Conservation (phyloP, 2,329 filamentous ascomycete species). For the Sporothrix schenckii region DNA sequence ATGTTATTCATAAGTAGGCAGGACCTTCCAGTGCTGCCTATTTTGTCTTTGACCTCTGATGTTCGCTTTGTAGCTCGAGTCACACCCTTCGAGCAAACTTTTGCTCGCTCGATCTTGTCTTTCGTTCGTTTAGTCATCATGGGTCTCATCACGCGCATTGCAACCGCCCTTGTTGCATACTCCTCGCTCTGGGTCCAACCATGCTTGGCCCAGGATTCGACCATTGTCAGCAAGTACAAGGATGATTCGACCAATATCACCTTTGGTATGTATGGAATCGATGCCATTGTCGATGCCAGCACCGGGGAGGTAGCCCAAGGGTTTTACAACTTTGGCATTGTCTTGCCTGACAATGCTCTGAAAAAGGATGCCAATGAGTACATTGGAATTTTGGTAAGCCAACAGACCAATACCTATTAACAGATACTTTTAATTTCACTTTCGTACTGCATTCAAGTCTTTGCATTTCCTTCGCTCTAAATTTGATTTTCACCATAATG, state of each 20-base stretch:
- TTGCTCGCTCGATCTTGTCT: not conserved
- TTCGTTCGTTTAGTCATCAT: conserved; percentile 9
- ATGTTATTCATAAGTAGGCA: conserved; percentile 12
- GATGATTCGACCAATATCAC: conserved; percentile 34
- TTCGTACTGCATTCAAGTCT: not conserved
- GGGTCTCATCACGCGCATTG: conserved; percentile 28
- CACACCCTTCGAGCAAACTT: not conserved
- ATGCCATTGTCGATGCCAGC: conserved; percentile 29
- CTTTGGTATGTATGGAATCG: conserved; percentile 34
- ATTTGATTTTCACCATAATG: not conserved
- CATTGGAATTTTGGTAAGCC: conserved; percentile 59
- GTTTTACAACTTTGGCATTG: conserved; percentile 53
- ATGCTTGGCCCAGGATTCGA: conserved; percentile 30
- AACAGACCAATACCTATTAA: not conserved
- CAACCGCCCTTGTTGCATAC: conserved; percentile 29
- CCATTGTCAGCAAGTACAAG: conserved; percentile 28
- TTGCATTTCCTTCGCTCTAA: not conserved
- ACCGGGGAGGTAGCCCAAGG: conserved; percentile 29
- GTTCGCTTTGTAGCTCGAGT: not conserved
- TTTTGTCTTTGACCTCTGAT: not conserved
- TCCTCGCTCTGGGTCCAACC: conserved; percentile 22
- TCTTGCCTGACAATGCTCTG: conserved; percentile 54
- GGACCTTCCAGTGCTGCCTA: not conserved
- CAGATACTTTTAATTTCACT: not conserved
- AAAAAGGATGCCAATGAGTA: conserved; percentile 57